phyloP scores from a whole-genome alignment of 169 alveolate species.

The Hammondia hammondi region DNA sequence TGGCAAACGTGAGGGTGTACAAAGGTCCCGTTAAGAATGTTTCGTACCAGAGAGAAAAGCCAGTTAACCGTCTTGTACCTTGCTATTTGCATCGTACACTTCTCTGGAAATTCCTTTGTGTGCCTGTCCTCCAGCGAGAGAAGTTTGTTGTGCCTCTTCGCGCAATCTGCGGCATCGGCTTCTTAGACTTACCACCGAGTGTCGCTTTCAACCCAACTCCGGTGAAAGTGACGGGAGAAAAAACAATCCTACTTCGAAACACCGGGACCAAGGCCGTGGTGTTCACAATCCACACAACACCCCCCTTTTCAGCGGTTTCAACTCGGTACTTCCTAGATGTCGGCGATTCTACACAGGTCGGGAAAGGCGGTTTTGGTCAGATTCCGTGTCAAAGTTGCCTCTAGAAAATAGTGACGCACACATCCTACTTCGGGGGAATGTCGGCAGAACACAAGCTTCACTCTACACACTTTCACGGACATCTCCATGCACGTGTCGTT shows the following conservation, averaged over 20 bases:
- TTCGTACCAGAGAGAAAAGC: too few relatives aligned
- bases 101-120: background rate
- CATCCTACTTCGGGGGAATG: background rate
- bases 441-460: background rate
- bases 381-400: background rate
- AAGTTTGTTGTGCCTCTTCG: slow-evolving; percentile 67
- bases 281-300: background rate
- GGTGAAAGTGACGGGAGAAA: slow-evolving; percentile 55
- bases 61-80: too few relatives aligned
- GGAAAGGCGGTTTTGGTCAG: background rate
- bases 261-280: slow-evolving; percentile 36
- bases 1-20: too few relatives aligned
- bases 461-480: too few relatives aligned
- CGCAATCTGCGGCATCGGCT: slow-evolving; percentile 65
- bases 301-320: background rate
- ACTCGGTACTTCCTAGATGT: background rate
- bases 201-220: slow-evolving; percentile 47
- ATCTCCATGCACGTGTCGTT: too few relatives aligned
- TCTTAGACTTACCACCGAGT: slow-evolving; percentile 34
- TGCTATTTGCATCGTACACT: too few relatives aligned
- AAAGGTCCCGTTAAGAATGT: too few relatives aligned
- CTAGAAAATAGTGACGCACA: too few relatives aligned
- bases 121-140: slow-evolving; percentile 52
- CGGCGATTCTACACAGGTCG: slow-evolving; percentile 6
- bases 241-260: slow-evolving; percentile 48